These are phyloP conservation scores for Coemansia sp. DNA, from an alignment of 192 early-diverging fungal genomes.

Conservation along the genomic window DNA sequence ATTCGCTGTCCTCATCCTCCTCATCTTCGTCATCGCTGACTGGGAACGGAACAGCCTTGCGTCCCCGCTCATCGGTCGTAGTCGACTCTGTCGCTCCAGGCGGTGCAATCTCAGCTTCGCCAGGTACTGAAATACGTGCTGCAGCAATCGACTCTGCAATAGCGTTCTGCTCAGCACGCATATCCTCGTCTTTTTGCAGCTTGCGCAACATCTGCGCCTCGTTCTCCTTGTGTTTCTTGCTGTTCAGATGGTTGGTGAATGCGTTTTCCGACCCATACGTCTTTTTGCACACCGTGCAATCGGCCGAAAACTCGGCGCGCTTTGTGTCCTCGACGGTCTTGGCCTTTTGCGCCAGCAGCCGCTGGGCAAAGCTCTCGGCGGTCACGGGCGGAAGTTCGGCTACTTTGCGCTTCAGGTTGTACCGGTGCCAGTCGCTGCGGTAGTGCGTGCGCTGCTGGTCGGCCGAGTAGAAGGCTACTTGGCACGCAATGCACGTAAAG, in stretches of 20 bases:
- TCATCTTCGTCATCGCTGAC: slow-evolving; percentile 48
- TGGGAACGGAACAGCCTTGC: slow-evolving; percentile 41
- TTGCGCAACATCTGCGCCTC: slow-evolving; percentile 55
- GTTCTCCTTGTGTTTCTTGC: slow-evolving; percentile 93
- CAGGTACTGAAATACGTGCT: neutral
- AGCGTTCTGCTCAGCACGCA: slow-evolving; percentile 37
- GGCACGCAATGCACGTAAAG: slow-evolving; percentile 86
- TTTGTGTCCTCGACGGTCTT: slow-evolving; percentile 51
- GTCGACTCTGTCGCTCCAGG: neutral
- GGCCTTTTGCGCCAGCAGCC: slow-evolving; percentile 66
- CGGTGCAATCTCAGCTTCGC: neutral
- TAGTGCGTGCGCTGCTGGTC: slow-evolving; percentile 93
- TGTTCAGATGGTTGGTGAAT: slow-evolving; percentile 85
- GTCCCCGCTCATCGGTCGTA: slow-evolving; percentile 19
- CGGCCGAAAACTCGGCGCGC: slow-evolving; percentile 39
- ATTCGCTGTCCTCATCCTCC: slow-evolving; percentile 27
- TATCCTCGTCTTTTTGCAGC: slow-evolving; percentile 45
- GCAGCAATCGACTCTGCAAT: slow-evolving; percentile 45
- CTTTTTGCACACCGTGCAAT: slow-evolving; percentile 61
- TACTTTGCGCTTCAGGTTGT: slow-evolving; percentile 98
- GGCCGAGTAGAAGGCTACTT: slow-evolving; percentile 87
- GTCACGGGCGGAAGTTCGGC: slow-evolving; percentile 84
- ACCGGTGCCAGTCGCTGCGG: slow-evolving; percentile 96
- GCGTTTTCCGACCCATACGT: slow-evolving; percentile 79
- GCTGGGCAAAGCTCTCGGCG: slow-evolving; percentile 77